Base-by-base conservation (phyloP, 371 early-diverging fungal genomes). In the Syncephalastrum monosporum region DNA sequence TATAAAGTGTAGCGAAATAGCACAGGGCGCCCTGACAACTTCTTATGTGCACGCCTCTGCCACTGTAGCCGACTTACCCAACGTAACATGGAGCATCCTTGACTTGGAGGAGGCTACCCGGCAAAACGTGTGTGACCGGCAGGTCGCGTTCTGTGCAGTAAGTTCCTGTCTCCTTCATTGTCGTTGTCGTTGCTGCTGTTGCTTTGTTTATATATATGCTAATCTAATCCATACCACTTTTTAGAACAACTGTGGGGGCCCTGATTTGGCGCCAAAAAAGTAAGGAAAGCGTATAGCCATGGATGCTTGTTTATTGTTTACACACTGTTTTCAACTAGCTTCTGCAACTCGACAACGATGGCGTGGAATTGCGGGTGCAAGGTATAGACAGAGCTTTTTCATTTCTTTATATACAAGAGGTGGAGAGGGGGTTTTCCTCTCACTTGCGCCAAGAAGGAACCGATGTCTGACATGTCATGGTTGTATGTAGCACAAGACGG, bases 291-390 rank as follows among this genome's bases (percentile, higher is more conserved):
- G 7, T 17, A 4, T 12, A 23, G 13, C 10, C 25, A 42, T 42
- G 43, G 17, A 44, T 50, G 21, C 21, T n/a, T 38, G 42, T 50
- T 48, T 38, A 45, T 55, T 43, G 38, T 44, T 41, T 29, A 29
- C 29, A 29, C 7, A 29, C 29, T 6, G 6, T 4, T 29, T 29
- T 29, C 7, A 29, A 29, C 4, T 29, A 29, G 59, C 38, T 58
- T 55, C 41, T 58, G 64, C 41, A 58, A 55, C 33, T 45, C 53
- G 43, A 68, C 69, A 17, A 58, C 70, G 2, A 69, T 75, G 72
- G 75, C 70, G 41, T 75, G 75, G 75, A 63, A 61, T 8, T 75
- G 75, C 54, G 64, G 53, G 8, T 75, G 75, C 27, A 27, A 56
- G 51, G 72, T 71, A 65, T 66, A 7, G 1, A 59, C 56, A 27